Conservation (phyloP, 208 protist genomes). For the Acanthamoeba healyi region DNA sequence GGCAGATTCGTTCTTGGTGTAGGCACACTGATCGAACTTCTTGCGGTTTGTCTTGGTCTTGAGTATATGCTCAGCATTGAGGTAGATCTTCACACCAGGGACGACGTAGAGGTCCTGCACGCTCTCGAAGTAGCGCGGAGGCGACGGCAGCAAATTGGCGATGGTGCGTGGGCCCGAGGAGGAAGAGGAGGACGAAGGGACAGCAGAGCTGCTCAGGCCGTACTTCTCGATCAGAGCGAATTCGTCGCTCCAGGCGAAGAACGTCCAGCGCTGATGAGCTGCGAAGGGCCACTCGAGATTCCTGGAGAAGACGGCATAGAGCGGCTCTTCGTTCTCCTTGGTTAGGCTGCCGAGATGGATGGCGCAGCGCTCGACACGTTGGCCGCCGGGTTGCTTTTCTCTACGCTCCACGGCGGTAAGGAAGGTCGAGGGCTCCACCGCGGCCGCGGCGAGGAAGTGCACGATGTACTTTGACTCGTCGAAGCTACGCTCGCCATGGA, state of each 20-base stretch:
- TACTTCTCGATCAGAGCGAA: constrained; percentile 13
- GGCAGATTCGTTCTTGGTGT: constrained; percentile 15
- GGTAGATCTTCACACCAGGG: background rate
- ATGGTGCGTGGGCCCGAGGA: background rate
- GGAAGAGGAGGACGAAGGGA: background rate
- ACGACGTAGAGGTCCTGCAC: constrained; percentile 57
- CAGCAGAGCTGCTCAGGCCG: constrained; percentile 2
- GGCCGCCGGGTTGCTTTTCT: background rate
- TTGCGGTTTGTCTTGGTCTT: constrained; percentile 18
- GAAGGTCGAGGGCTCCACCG: background rate
- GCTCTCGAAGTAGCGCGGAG: constrained; percentile 42
- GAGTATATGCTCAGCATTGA: constrained; percentile 42
- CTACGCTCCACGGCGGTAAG: background rate
- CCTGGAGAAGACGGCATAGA: constrained; percentile 60
- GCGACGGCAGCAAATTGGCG: background rate
- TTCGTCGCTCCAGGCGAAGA: constrained; percentile 20
- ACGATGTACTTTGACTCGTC: constrained; percentile 9
- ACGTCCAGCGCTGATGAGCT: constrained; percentile 2
- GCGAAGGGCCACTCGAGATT: constrained; percentile 23
- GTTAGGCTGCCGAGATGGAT: constrained; percentile 56
- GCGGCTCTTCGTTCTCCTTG: constrained; percentile 63
- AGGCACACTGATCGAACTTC: constrained; percentile 42
- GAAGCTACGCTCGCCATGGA: background rate
- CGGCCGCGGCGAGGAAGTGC: constrained; percentile 8
- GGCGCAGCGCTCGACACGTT: constrained; percentile 20